phyloP scores from a whole-genome alignment of 192 early-diverging fungal species.

The Podila verticillata region DNA sequence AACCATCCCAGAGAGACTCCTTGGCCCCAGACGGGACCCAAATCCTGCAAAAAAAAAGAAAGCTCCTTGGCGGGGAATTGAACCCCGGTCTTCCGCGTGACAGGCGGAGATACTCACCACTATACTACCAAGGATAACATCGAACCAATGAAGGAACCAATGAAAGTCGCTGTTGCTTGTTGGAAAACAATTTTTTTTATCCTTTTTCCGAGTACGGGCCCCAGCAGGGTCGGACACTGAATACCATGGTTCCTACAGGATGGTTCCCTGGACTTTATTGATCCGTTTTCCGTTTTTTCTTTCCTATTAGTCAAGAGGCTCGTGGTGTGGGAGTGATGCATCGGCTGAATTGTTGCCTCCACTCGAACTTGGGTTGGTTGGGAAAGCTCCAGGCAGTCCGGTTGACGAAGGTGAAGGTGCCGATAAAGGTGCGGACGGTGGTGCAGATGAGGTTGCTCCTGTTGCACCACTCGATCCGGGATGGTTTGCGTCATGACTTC shows the following conservation, averaged over 20 bases:
- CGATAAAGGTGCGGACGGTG: no score
- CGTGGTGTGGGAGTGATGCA: not conserved
- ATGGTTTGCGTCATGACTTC: not conserved
- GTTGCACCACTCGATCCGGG: not conserved
- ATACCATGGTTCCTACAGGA: no score
- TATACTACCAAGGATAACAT: conserved; percentile 27
- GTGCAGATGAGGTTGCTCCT: not conserved
- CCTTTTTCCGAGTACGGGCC: no score
- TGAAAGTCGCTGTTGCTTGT: not conserved
- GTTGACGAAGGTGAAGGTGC: not conserved
- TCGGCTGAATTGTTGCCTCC: not conserved
- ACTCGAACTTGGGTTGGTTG: not conserved
- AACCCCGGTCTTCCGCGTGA: conserved; percentile 43
- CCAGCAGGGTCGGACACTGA: no score
- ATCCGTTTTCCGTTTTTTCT: not conserved
- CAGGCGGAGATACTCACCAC: conserved; percentile 44
- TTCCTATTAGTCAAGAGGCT: conserved; percentile 2
- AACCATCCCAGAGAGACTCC: no score
- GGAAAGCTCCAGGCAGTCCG: conserved; percentile 11
- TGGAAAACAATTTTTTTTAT: not conserved
- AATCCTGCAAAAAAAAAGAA: not conserved
- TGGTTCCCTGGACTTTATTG: no score
- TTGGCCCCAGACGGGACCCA: not conserved
- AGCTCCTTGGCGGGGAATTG: conserved; percentile 40
- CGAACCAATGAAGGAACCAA: no score